A percentile compares a stretch with the other conserved stretches of the same genome.
phyloP scores from a whole-genome alignment of 2,329 filamentous ascomycete species.

The Penicillium occitanis region DNA sequence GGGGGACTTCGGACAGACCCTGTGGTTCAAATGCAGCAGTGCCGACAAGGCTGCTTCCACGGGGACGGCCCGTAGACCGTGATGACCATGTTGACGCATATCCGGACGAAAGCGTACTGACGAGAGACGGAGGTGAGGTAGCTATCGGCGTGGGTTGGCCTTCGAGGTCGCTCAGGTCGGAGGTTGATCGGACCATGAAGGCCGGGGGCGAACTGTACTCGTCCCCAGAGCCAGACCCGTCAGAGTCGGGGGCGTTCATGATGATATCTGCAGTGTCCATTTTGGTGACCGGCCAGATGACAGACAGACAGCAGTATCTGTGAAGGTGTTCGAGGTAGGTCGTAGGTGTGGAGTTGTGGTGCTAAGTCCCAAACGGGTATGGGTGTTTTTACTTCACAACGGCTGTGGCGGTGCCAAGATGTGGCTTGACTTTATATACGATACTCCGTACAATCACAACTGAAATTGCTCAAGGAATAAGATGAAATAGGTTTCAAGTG shows the following conservation, averaged over 20 bases:
- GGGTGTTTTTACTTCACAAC: neutral
- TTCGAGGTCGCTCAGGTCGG: slow-evolving; percentile 36
- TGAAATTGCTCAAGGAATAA: neutral
- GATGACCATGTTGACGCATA: slow-evolving; percentile 38
- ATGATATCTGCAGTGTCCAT: slow-evolving; percentile 47
- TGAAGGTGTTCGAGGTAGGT: neutral
- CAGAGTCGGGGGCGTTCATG: slow-evolving; percentile 38
- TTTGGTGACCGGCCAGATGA: slow-evolving; percentile 24
- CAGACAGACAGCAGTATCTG: neutral
- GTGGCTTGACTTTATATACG: slow-evolving; percentile 1
- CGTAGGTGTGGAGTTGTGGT: neutral
- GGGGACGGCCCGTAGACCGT: slow-evolving; percentile 40
- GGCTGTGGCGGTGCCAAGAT: slow-evolving; percentile 11
- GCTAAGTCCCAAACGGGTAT: slow-evolving; percentile 8
- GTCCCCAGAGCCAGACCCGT: slow-evolving; percentile 44
- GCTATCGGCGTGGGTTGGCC: slow-evolving; percentile 31
- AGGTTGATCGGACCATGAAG: slow-evolving; percentile 34
- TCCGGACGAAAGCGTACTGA: slow-evolving; percentile 27
- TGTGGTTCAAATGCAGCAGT: slow-evolving; percentile 44
- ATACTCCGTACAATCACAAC: neutral
- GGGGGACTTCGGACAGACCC: slow-evolving; percentile 31
- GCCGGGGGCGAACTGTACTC: slow-evolving; percentile 37
- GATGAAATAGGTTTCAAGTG: neutral
- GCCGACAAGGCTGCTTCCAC: slow-evolving; percentile 45
- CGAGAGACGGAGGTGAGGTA: slow-evolving; percentile 36